Percentiles rank a stretch among this genome's conserved stretches.
These are phyloP conservation scores for Saccharomyces hybrid DNA, from an alignment of 1,139 yeast species.

Conservation along the genomic window DNA sequence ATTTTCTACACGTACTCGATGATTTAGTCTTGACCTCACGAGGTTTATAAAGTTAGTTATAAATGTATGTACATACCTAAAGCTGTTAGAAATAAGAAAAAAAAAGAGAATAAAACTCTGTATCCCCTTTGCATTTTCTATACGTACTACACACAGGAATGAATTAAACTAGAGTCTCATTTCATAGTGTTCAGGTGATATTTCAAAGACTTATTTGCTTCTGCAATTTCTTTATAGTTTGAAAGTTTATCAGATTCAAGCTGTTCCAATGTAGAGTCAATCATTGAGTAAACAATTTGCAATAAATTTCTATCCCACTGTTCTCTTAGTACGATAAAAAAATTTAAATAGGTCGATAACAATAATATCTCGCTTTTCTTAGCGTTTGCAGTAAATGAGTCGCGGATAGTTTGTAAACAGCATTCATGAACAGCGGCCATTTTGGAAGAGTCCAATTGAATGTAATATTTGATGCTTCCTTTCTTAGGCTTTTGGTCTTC, in stretches of 20 bases:
- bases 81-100: too few species aligned
- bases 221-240: conserved; percentile 1
- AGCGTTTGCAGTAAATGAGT: conserved; percentile 6
- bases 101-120: too few species aligned
- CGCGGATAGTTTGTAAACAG: conserved; percentile 14
- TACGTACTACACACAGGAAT: not conserved
- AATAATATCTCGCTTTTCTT: conserved; percentile 14
- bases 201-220: not conserved
- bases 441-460: conserved; percentile 18
- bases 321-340: conserved; percentile 16
- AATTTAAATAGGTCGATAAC: conserved; percentile 20
- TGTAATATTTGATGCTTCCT: conserved; percentile 7
- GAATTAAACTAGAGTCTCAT: not conserved
- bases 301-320: conserved; percentile 23
- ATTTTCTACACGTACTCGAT: not conserved
- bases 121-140: not conserved
- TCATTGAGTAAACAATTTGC: conserved; percentile 5
- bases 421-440: conserved; percentile 20
- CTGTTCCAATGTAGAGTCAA: not conserved
- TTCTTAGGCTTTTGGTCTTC: not conserved
- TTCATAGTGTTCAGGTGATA: not conserved
- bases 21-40: not conserved
- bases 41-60: not conserved
- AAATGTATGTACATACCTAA: not conserved
- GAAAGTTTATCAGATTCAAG: not conserved